phyloP scores from a whole-genome alignment of 192 early-diverging fungal genomes.

The Rhizoclosmatium sp. region DNA sequence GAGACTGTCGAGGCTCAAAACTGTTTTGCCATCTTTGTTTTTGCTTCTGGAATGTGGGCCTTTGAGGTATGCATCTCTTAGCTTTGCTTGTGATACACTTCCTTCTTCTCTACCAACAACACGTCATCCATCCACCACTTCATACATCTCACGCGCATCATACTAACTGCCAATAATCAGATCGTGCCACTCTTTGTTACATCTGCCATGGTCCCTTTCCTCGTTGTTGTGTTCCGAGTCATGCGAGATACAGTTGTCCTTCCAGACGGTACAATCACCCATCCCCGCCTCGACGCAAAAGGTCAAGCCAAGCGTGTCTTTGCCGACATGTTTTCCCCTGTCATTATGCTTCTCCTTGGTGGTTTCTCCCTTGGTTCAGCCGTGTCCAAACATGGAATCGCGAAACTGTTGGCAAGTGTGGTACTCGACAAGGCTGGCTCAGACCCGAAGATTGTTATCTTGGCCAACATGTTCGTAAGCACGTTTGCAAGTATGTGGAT shows the following conservation, averaged over 20 bases:
- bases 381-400: conserved; percentile 94
- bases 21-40: conserved; percentile 92
- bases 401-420: conserved; percentile 85
- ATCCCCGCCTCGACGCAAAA: conserved; percentile 70
- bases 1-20: conserved; percentile 77
- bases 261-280: conserved; percentile 45
- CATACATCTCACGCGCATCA: too few species aligned
- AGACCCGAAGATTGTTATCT: conserved; percentile 79
- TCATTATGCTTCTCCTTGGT: conserved; percentile 95
- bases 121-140: too few species aligned
- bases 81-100: background rate
- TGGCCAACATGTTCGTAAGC: conserved; percentile 96
- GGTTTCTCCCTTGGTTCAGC: conserved; percentile 95
- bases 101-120: background rate
- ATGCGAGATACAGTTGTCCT: conserved; percentile 67
- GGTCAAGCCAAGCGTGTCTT: conserved; percentile 87
- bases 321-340: conserved; percentile 92
- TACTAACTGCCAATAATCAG: conserved; percentile 37
- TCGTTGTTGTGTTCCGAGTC: conserved; percentile 85
- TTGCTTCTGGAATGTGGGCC: conserved; percentile 92
- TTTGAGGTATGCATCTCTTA: conserved; percentile 70
- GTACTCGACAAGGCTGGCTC: conserved; percentile 93
- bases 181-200: conserved; percentile 93
- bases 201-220: conserved; percentile 83
- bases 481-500: conserved; percentile 99